Percentiles rank a stretch among this genome's conserved stretches.
Evolutionary conservation across 345 rosid genomes (phyloP).

Genomic region (Microcos paniculata): DNA sequence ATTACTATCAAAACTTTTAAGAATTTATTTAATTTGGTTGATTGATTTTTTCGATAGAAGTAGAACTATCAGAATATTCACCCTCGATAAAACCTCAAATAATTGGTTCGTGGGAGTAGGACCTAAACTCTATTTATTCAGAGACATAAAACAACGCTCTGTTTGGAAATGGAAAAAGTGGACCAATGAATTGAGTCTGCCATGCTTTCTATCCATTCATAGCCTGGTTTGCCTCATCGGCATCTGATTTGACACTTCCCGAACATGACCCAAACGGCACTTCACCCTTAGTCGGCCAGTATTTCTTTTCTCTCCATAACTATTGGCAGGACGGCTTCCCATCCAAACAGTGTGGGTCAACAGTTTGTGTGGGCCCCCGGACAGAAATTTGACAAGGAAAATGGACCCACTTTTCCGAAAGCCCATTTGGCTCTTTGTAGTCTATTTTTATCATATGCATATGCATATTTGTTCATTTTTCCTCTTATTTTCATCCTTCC

Average conservation of each 20-base stretch:
- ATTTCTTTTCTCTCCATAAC: not conserved
- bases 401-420: not conserved
- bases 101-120: not conserved
- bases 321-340: conserved; percentile 23
- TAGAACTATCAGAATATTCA: too few relatives aligned
- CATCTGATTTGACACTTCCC: conserved; percentile 4
- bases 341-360: conserved; percentile 18
- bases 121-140: not conserved
- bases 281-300: not conserved
- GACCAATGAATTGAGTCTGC: not conserved
- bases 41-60: too few relatives aligned
- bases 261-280: not conserved
- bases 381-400: not conserved
- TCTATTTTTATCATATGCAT: conserved; percentile 4
- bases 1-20: too few relatives aligned
- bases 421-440: not conserved
- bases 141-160: not conserved
- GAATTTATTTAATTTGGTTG: too few relatives aligned
- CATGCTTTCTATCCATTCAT: not conserved
- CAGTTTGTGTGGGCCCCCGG: conserved; percentile 12
- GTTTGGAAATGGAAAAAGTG: not conserved
- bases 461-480: too few relatives aligned
- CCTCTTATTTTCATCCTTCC: not conserved
- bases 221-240: not conserved
- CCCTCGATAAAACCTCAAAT: not conserved